These are phyloP conservation scores for Westerdykella sp. DNA, from an alignment of 2,329 filamentous ascomycete species.

Conservation along the genomic window DNA sequence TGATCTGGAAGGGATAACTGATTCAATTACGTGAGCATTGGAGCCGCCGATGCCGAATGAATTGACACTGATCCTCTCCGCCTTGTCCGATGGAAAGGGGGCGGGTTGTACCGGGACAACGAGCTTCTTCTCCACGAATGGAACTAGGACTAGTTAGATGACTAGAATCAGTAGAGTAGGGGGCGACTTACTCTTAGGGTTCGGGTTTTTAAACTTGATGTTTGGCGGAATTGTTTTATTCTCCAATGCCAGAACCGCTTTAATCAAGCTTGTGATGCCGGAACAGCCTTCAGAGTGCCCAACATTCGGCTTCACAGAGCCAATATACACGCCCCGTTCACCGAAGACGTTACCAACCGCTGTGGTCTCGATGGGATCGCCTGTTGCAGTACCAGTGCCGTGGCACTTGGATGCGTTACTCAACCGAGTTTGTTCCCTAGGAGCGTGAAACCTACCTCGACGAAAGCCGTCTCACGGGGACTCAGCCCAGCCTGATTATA, in stretches of 20 bases:
- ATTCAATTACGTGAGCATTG: slow-evolving; percentile 14
- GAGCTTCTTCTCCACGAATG: slow-evolving; percentile 2
- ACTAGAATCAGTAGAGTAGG: too few relatives aligned
- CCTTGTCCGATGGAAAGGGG: slow-evolving; percentile 3
- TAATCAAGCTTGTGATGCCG: slow-evolving; percentile 33
- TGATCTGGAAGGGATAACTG: too few relatives aligned
- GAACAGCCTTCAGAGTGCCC: slow-evolving; percentile 38
- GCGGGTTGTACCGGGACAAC: neutral
- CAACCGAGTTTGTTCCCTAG: too few relatives aligned
- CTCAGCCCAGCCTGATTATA: slow-evolving; percentile 3
- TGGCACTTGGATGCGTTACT: slow-evolving; percentile 34
- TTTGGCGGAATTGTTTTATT: slow-evolving; percentile 25
- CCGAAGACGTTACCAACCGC: slow-evolving; percentile 12
- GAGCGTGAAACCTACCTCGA: too few relatives aligned
- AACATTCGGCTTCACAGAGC: slow-evolving; percentile 29
- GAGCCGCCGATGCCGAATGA: slow-evolving; percentile 40
- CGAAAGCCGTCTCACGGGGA: slow-evolving; percentile 14
- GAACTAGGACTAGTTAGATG: too few relatives aligned
- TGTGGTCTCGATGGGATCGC: slow-evolving; percentile 19
- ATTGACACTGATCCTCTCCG: slow-evolving; percentile 36
- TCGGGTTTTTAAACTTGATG: slow-evolving; percentile 25
- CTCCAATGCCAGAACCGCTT: slow-evolving; percentile 35
- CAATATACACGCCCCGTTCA: too few relatives aligned
- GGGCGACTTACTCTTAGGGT: too few relatives aligned
- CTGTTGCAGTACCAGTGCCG: slow-evolving; percentile 52